Evolutionary conservation across 2,329 filamentous ascomycete genomes (phyloP).

Genomic region (Botrytis fragariae): DNA sequence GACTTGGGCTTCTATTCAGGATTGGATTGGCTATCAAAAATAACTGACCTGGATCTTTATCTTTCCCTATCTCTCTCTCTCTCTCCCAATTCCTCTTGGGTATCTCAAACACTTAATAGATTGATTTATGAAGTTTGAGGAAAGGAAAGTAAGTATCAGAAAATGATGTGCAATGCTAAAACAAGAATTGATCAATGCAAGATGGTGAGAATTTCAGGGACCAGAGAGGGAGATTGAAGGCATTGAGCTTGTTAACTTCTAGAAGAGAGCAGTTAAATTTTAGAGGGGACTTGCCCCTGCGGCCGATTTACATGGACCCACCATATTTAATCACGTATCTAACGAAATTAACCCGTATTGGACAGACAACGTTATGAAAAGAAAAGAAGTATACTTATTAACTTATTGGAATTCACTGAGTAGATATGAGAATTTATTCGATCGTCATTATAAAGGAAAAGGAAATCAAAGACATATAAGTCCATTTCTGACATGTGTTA

Average conservation of each 20-base stretch:
- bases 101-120: conserved; percentile 10
- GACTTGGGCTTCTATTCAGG: conserved; percentile 7
- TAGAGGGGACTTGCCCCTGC: conserved; percentile 21
- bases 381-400: background rate
- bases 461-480: background rate
- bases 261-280: conserved; percentile 18
- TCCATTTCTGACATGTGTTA: background rate
- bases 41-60: conserved; percentile 8
- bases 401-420: background rate
- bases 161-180: conserved; percentile 15
- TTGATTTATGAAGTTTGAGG: conserved; percentile 3
- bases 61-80: conserved; percentile 1
- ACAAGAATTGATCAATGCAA: conserved; percentile 15
- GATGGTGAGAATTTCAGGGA: conserved; percentile 4
- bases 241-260: conserved; percentile 18
- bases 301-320: conserved; percentile 16
- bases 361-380: background rate
- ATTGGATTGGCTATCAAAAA: conserved; percentile 9
- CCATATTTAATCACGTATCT: background rate
- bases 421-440: background rate
- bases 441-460: background rate
- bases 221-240: conserved; percentile 5
- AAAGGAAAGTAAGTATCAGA: conserved; percentile 11
- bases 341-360: conserved; percentile 19
- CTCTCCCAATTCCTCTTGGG: background rate